Evolutionary conservation across 768 basidiomycete species (phyloP), one percentile per base, ranked within the genome.

Genomic region (Boletus rex-veris): DNA sequence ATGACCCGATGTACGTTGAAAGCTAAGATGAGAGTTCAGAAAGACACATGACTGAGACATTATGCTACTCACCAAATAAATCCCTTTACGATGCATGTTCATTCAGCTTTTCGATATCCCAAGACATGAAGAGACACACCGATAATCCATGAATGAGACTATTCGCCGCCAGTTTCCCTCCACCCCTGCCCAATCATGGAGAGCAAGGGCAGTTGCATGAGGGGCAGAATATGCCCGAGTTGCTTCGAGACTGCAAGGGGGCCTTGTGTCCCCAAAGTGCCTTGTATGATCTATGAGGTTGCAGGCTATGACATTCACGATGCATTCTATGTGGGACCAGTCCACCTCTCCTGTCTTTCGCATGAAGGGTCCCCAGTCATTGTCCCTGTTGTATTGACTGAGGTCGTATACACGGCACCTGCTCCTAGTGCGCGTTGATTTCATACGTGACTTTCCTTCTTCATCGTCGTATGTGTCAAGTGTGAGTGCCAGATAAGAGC

Each of bases 91-190:
- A 31, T 12, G 7, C 2, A 40, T 9, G 5, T 19, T 31, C 16
- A 16, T 30, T 66, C 35, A 56, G 39, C 16, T 69, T 73, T 48
- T 52, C 78, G 74, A 24, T 76, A 76, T 26, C 31, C 28, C 6
- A 19, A 46, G 53, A 38, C 26, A 5, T 9, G 51, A 55, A 39
- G 33, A 12, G 30, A 58, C 68, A 31, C 53, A 85, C 86, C 84
- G 77, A 67, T 88, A 88, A 71, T 90, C 88, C 84, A 89, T 84
- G 60, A 87, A 90, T 55, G 81, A 88, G 18, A 90, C 81, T 55
- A 84, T 82, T 67, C 88, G 74, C 58, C 79, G 74, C 88, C 88
- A 91, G n/a, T 75, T 78, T 7, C 88, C 88, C 67, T 84, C 81
- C 3, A 89, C 78, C 11, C 86, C 86, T 18, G 87, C 86, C 89